Conservation (phyloP, 1,284 basidiomycete genomes). For the Heterobasidion annosum region DNA sequence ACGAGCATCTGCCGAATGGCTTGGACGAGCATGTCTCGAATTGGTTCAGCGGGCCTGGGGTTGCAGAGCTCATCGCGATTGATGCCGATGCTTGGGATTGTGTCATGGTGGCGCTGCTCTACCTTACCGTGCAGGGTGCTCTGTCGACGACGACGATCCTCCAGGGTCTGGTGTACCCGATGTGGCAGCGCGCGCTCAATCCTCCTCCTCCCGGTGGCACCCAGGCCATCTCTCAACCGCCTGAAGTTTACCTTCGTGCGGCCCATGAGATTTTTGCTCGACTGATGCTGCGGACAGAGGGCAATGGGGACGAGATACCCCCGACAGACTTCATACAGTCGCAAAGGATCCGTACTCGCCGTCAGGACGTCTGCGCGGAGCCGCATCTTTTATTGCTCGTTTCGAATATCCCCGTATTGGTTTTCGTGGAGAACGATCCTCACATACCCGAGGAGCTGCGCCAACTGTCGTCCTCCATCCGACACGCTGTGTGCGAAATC, state of each 20-base stretch:
- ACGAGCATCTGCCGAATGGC: conserved; percentile 63
- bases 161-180: conserved; percentile 63
- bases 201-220: conserved; percentile 27
- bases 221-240: conserved; percentile 15
- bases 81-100: conserved; percentile 57
- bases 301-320: conserved; percentile 31
- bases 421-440: conserved; percentile 57
- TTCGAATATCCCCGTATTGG: conserved; percentile 53
- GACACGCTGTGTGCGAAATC: conserved; percentile 47
- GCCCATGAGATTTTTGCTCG: conserved; percentile 53
- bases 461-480: conserved; percentile 37
- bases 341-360: conserved; percentile 57
- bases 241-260: conserved; percentile 44
- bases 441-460: conserved; percentile 41
- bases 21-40: conserved; percentile 56
- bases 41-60: conserved; percentile 63
- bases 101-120: conserved; percentile 49
- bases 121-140: conserved; percentile 58
- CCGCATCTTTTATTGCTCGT: conserved; percentile 56
- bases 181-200: conserved; percentile 49
- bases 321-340: conserved; percentile 49
- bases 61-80: conserved; percentile 48
- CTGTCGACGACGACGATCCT: conserved; percentile 64
- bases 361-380: conserved; percentile 55
- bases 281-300: conserved; percentile 47